Evolutionary conservation across 306 rosid species (phyloP).

Genomic region (Fragaria vesca): DNA sequence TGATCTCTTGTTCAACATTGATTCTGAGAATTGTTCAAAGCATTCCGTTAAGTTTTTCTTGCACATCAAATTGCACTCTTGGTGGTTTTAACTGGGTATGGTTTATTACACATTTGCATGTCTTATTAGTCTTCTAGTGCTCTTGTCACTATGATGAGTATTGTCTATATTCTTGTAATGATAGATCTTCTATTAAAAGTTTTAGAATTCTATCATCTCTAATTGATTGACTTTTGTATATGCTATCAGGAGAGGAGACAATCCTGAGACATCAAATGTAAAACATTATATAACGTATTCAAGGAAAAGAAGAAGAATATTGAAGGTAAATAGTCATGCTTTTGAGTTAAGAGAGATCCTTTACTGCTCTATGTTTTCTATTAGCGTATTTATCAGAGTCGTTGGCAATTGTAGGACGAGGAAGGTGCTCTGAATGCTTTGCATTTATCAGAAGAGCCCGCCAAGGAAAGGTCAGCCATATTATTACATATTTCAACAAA

Average conservation of each 20-base stretch:
- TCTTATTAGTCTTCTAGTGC: neutral
- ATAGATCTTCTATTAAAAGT: neutral
- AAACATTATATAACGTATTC: slow-evolving; percentile 19
- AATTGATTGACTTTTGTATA: neutral
- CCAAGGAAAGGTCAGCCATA: slow-evolving; percentile 14
- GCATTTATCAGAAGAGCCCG: neutral
- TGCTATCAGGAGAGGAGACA: slow-evolving; percentile 10
- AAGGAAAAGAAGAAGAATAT: slow-evolving; percentile 31
- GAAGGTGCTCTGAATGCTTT: neutral
- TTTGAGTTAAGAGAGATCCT: slow-evolving; percentile 37
- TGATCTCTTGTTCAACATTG: neutral
- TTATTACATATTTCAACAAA: neutral
- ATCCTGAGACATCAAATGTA: slow-evolving; percentile 12
- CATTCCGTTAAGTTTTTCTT: neutral
- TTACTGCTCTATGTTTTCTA: slow-evolving; percentile 17
- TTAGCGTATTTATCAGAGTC: neutral
- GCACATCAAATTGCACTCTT: neutral
- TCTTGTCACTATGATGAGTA: neutral
- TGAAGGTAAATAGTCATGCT: slow-evolving; percentile 14
- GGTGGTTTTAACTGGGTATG: neutral
- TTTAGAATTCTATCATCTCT: neutral
- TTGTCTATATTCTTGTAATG: neutral
- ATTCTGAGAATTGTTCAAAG: neutral
- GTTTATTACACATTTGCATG: neutral
- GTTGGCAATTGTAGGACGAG: slow-evolving; percentile 11